Percentiles rank a stretch among this genome's conserved stretches.
Evolutionary conservation across 1,284 basidiomycete species (phyloP).

Genomic region (Phellopilus nigrolimitatus): DNA sequence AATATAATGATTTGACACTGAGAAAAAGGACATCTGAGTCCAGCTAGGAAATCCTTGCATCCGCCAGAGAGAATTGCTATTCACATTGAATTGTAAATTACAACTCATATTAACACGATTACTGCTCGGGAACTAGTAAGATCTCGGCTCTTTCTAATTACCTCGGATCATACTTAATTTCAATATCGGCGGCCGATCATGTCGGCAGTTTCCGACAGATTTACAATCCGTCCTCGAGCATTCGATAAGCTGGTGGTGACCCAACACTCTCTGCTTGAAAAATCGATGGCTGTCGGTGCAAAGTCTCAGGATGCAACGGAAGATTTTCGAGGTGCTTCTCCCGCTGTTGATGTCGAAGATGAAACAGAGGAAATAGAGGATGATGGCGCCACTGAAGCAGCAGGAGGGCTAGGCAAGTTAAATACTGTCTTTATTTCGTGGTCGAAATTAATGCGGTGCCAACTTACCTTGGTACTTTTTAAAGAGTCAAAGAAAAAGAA

Average conservation of each 20-base stretch:
- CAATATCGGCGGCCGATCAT: no score
- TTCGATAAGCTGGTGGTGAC: neutral
- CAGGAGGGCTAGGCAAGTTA: conserved; percentile 22
- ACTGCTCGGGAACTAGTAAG: no score
- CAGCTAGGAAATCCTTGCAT: neutral
- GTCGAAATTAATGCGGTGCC: conserved; percentile 13
- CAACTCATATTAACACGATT: no score
- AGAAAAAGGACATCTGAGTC: neutral
- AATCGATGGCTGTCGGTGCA: neutral
- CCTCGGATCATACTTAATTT: no score
- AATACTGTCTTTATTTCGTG: neutral
- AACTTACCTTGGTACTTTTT: conserved; percentile 2
- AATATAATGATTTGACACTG: neutral
- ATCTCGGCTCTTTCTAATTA: no score
- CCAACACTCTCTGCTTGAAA: neutral
- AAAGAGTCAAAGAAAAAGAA: conserved; percentile 73
- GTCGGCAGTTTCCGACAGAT: no score
- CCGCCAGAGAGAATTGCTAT: no score
- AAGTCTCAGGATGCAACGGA: neutral
- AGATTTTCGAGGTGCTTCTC: neutral
- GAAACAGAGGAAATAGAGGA: conserved; percentile 30
- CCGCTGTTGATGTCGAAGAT: conserved; percentile 24
- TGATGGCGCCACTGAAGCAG: conserved; percentile 25
- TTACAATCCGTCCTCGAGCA: no score
- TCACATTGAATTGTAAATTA: no score